These are phyloP conservation scores for Dipteronia dyeriana DNA, from an alignment of 345 rosid species.

Conservation along the genomic window DNA sequence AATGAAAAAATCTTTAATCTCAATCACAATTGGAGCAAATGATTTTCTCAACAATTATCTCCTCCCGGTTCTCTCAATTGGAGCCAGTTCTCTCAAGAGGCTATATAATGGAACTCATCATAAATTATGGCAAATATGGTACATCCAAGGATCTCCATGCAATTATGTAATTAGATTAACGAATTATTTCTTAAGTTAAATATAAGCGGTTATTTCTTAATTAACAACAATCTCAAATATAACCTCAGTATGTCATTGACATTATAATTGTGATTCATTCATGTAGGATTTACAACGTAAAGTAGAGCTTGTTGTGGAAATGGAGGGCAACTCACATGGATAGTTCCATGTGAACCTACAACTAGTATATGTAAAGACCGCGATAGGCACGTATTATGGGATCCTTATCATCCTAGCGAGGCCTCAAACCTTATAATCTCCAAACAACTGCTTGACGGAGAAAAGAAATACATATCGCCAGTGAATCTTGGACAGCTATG, in stretches of 20 bases:
- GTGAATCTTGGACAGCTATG: slow-evolving; percentile 72
- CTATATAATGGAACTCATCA: slow-evolving; percentile 89
- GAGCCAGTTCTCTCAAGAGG: no score
- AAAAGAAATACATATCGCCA: slow-evolving; percentile 50
- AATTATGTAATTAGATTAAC: no score
- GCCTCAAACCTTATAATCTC: slow-evolving; percentile 73
- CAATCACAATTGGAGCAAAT: slow-evolving; percentile 81
- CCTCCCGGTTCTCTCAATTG: slow-evolving; percentile 75
- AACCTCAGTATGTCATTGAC: no score
- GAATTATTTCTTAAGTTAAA: no score
- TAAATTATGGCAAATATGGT: slow-evolving; percentile 76
- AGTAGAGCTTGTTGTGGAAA: slow-evolving; percentile 82
- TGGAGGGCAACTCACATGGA: slow-evolving; percentile 80
- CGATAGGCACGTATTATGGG: slow-evolving; percentile 84
- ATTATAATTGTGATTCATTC: neutral
- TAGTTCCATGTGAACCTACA: slow-evolving; percentile 83
- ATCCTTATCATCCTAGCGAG: slow-evolving; percentile 86
- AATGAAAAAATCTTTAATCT: slow-evolving; percentile 57
- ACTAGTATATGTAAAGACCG: slow-evolving; percentile 70
- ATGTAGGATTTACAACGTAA: slow-evolving; percentile 67
- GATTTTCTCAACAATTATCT: slow-evolving; percentile 93
- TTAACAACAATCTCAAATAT: no score
- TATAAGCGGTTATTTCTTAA: no score
- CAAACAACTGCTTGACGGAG: slow-evolving; percentile 60
- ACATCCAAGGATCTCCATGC: neutral